These are phyloP conservation scores for Herpotrichia juniperi DNA, from an alignment of 2,329 filamentous ascomycete species.

Conservation along the genomic window DNA sequence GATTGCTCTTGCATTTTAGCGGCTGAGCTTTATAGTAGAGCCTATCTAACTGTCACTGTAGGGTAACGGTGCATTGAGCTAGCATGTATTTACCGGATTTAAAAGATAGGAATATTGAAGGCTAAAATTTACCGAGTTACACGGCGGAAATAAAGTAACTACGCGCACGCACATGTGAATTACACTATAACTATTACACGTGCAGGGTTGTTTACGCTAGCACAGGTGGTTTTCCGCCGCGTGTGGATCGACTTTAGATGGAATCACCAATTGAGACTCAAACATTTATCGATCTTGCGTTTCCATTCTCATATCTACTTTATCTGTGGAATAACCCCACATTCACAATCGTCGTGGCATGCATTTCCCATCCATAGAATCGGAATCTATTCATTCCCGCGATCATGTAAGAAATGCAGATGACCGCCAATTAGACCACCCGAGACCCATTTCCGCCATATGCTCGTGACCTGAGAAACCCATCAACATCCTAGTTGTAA, in stretches of 20 bases:
- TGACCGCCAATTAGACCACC: conserved; percentile 17
- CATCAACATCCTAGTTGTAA: conserved; percentile 77
- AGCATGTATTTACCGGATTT: conserved; percentile 16
- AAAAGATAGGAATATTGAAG: conserved; percentile 10
- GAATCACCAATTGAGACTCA: too few relatives aligned
- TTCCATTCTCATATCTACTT: too few relatives aligned
- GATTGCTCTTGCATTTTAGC: conserved; percentile 4
- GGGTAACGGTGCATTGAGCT: conserved; percentile 4
- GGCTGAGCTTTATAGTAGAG: conserved; percentile 11
- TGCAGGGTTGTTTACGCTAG: too few relatives aligned
- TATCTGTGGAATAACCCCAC: not conserved
- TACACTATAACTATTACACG: too few relatives aligned
- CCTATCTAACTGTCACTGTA: conserved; percentile 8
- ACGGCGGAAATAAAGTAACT: conserved; percentile 5
- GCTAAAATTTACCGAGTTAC: conserved; percentile 13
- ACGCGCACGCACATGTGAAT: not conserved
- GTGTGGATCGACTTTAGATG: too few relatives aligned
- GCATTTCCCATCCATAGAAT: not conserved
- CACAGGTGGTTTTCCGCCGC: too few relatives aligned
- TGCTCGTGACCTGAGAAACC: conserved; percentile 10
- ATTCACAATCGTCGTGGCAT: not conserved
- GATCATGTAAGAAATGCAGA: not conserved
- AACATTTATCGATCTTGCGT: too few relatives aligned
- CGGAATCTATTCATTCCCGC: not conserved
- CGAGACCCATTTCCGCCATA: conserved; percentile 25